phyloP scores from a whole-genome alignment of 1,284 basidiomycete genomes.

The Cutaneotrichosporon sp. region DNA sequence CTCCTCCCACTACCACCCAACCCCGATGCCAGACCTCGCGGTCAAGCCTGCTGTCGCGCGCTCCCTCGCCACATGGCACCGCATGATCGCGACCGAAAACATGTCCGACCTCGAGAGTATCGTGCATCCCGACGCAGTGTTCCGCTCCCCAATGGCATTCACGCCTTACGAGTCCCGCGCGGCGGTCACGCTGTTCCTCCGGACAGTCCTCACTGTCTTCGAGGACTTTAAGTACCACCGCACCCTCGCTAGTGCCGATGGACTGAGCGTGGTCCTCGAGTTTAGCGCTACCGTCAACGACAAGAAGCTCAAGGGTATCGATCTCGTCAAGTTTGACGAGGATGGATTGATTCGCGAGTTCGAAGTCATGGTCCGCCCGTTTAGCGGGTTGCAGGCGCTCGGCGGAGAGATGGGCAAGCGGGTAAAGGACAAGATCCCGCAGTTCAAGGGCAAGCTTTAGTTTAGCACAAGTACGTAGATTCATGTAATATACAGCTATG shows the following conservation, averaged over 20 bases:
- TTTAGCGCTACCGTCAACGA: conserved; percentile 18
- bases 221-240: conserved; percentile 27
- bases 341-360: conserved; percentile 24
- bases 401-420: conserved; percentile 18
- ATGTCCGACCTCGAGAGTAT: conserved; percentile 14
- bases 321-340: conserved; percentile 21
- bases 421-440: conserved; percentile 16
- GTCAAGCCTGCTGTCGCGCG: conserved; percentile 14
- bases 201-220: conserved; percentile 22
- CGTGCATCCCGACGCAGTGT: conserved; percentile 24
- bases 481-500: not conserved
- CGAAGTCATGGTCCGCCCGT: conserved; percentile 26
- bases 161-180: conserved; percentile 17
- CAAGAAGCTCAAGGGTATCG: conserved; percentile 26
- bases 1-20: not conserved
- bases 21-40: conserved; percentile 2
- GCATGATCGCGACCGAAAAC: conserved; percentile 17
- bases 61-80: conserved; percentile 22
- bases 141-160: conserved; percentile 21
- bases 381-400: conserved; percentile 22
- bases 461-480: not conserved
- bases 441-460: conserved; percentile 22
- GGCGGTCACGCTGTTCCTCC: conserved; percentile 19
- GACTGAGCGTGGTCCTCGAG: conserved; percentile 23
- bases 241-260: conserved; percentile 16